A percentile compares a stretch with the other conserved stretches of the same genome.
Evolutionary conservation across 805 yeast species (phyloP).

Genomic region (Wickerhamiella shivajii): DNA sequence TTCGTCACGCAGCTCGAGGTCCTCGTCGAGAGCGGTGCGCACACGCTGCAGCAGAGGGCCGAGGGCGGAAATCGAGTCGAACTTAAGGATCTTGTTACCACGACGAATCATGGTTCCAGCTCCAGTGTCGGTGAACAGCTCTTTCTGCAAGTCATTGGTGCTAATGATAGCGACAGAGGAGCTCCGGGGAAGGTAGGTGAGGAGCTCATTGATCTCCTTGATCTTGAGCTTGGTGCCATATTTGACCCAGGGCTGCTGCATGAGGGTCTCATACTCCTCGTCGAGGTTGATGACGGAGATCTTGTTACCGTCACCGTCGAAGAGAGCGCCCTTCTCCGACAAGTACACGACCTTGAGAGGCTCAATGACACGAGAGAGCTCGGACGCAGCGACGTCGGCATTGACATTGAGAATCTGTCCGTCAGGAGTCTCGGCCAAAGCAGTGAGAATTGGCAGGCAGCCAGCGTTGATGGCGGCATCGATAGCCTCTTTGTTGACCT

Average conservation of each 20-base stretch:
- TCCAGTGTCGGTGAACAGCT: conserved; percentile 94
- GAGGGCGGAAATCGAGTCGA: conserved; percentile 56
- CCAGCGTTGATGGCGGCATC: conserved; percentile 95
- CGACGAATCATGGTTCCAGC: conserved; percentile 98
- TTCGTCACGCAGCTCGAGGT: conserved; percentile 58
- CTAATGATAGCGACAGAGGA: conserved; percentile 96
- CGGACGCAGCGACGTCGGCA: conserved; percentile 99
- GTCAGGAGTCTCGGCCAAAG: conserved; percentile 89
- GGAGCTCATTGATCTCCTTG: conserved; percentile 86
- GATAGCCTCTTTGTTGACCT: conserved; percentile 76
- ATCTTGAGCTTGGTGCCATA: conserved; percentile 96
- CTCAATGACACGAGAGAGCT: conserved; percentile 88
- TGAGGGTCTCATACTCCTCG: conserved; percentile 81
- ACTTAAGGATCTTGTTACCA: conserved; percentile 68
- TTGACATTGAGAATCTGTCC: conserved; percentile 96
- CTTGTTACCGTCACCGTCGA: conserved; percentile 83
- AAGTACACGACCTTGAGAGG: conserved; percentile 93
- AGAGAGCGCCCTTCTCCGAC: conserved; percentile 95
- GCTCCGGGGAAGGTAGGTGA: conserved; percentile 88
- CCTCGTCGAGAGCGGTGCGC: conserved; percentile 62
- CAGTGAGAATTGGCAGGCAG: conserved; percentile 89
- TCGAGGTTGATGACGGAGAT: conserved; percentile 83
- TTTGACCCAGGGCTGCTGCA: conserved; percentile 95
- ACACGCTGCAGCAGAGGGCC: conserved; percentile 38
- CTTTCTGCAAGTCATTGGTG: conserved; percentile 90